Base-by-base conservation (phyloP, 2,329 filamentous ascomycete species). In the Ceratocystis lukuohia region DNA sequence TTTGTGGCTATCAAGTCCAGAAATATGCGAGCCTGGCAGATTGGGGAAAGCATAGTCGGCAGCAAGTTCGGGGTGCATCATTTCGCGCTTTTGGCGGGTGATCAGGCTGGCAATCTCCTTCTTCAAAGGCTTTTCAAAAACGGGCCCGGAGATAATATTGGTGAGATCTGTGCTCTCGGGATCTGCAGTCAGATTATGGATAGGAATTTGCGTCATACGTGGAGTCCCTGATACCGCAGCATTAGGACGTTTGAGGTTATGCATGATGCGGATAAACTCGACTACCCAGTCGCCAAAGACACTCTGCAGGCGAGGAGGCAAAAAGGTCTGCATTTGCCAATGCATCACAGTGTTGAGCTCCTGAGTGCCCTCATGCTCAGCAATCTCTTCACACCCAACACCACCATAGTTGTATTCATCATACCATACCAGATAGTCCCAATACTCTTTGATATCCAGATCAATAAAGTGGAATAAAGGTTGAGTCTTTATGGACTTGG, bases 361-460 rank as follows among this genome's bases (percentile, higher is more conserved):
- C 73, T 96, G 91, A 57, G 88, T 85, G 3, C 83, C 79, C 4
- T 77, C 76, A n/a, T 66, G 65, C 71, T 93, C 90, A 6, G 88
- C 81, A 2, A 96, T 89, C 71, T 94, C 84, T 62, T 87, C 84
- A 70, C 91, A 96, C 3, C 89, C 94, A 72, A 95, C 95, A 68
- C 94, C 94, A 66, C 94, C 95, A 72, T 97, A 97, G 78, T 99
- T 99, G 80, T 93, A 96, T 76, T 96, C 91, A 71, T 99, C 94
- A 71, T 97, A 97, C 94, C 94, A 99, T 3, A 96, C 86, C 0
- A 99, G 84, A 72, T 96, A 97, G 75, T 99, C 94, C 94, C 94
- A 99, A 76, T 96, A 99, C 74, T 99, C 94, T 71, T 93, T 96
- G 75, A 99, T 94, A 71, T 96, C 90, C 2, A 99, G 81, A 72